Evolutionary conservation across 2,329 filamentous ascomycete genomes (phyloP).

Genomic region (Ambrosiella beaveri): DNA sequence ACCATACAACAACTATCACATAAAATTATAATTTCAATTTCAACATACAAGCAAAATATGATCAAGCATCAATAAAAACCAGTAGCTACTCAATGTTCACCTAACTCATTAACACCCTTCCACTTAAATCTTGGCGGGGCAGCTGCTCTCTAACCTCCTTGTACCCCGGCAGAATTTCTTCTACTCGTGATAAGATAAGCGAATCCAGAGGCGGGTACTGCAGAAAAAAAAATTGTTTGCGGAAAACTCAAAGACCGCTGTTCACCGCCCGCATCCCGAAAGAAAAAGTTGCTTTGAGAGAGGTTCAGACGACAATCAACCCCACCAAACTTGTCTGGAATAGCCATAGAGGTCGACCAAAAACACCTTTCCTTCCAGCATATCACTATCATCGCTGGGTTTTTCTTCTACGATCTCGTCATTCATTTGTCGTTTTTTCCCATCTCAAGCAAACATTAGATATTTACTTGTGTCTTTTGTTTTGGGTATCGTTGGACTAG

Average conservation of each 20-base stretch:
- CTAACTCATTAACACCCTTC: not conserved
- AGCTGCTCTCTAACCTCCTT: not conserved
- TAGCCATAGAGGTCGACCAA: too few relatives aligned
- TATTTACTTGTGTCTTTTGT: too few relatives aligned
- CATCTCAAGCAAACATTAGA: too few relatives aligned
- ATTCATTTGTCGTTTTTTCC: too few relatives aligned
- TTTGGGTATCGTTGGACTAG: too few relatives aligned
- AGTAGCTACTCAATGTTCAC: not conserved
- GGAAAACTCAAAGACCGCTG: slow-evolving; percentile 8
- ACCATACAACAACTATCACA: too few relatives aligned
- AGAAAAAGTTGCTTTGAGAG: slow-evolving; percentile 3
- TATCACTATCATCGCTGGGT: too few relatives aligned
- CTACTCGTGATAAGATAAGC: slow-evolving; percentile 17
- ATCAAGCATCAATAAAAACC: too few relatives aligned
- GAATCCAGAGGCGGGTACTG: slow-evolving; percentile 10
- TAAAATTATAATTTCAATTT: too few relatives aligned
- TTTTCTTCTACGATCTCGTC: too few relatives aligned
- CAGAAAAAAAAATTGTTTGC: slow-evolving; percentile 14
- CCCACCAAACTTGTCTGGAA: not conserved
- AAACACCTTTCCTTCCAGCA: too few relatives aligned
- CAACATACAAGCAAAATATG: too few relatives aligned
- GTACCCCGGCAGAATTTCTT: not conserved
- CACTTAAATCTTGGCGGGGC: slow-evolving; percentile 1
- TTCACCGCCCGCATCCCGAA: slow-evolving; percentile 3
- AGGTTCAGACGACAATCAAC: not conserved